Percentiles rank a stretch among this genome's conserved stretches.
These are phyloP conservation scores for Xylaria longipes DNA, from an alignment of 495 filamentous ascomycete genomes.

Conservation along the genomic window DNA sequence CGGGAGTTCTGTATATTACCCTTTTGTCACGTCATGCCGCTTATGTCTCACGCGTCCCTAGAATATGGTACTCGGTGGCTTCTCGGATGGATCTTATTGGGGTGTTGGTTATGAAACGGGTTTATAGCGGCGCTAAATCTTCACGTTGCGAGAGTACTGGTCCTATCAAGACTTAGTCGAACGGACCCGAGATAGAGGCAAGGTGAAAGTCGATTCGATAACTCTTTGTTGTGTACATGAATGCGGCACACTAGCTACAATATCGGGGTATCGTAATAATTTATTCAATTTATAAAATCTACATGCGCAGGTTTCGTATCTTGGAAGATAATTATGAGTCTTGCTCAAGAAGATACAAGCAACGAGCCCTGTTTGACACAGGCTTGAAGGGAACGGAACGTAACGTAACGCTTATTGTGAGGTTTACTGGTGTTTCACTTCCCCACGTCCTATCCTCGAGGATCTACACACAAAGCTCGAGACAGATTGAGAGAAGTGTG, in stretches of 20 bases:
- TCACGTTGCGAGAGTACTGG: constrained; percentile 29
- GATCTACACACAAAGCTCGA: neutral
- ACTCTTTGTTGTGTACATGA: constrained; percentile 14
- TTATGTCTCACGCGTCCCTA: constrained; percentile 28
- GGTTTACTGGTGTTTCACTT: neutral
- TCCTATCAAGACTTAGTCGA: neutral
- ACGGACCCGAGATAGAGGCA: neutral
- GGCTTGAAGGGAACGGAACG: neutral
- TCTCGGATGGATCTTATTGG: constrained; percentile 18
- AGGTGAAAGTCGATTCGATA: neutral
- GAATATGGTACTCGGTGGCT: constrained; percentile 25
- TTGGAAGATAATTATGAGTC: too few relatives aligned
- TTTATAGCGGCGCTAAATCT: constrained; percentile 38
- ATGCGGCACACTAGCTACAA: constrained; percentile 5
- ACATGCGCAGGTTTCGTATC: too few relatives aligned
- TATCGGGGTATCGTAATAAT: constrained; percentile 15
- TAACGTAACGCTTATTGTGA: neutral
- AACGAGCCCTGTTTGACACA: neutral
- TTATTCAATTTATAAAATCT: constrained; percentile 4
- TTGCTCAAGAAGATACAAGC: neutral
- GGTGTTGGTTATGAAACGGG: constrained; percentile 35
- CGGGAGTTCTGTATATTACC: constrained; percentile 43
- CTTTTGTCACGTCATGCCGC: constrained; percentile 36
- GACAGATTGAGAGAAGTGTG: neutral
- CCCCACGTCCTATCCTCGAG: neutral